Conservation (phyloP, 2,329 filamentous ascomycete genomes). For the Coniella vitis region DNA sequence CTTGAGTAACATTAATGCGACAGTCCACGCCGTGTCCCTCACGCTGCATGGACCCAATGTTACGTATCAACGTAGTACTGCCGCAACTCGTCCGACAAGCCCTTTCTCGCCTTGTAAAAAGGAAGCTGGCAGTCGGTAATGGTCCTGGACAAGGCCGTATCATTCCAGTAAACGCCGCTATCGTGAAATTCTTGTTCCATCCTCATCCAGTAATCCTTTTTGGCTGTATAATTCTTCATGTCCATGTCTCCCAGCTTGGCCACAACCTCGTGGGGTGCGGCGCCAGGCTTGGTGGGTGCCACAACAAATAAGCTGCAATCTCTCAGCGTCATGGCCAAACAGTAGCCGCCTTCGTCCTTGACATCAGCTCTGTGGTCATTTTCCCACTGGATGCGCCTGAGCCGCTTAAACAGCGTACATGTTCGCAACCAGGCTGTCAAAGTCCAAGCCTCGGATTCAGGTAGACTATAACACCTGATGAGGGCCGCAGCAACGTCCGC, state of each 20-base stretch:
- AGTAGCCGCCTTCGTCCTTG: slow-evolving; percentile 42
- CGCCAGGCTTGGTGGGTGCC: slow-evolving; percentile 33
- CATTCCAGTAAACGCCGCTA: slow-evolving; percentile 57
- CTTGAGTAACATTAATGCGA: no score
- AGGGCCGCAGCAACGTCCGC: slow-evolving; percentile 11
- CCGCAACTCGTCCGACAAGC: slow-evolving; percentile 2
- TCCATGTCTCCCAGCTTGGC: slow-evolving; percentile 70
- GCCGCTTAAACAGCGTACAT: slow-evolving; percentile 30
- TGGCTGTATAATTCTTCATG: slow-evolving; percentile 61
- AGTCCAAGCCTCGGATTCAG: slow-evolving; percentile 11
- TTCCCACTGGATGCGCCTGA: slow-evolving; percentile 28
- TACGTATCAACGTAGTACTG: slow-evolving; percentile 4
- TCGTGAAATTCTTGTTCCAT: slow-evolving; percentile 57
- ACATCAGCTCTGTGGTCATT: slow-evolving; percentile 36
- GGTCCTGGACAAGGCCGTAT: neutral
- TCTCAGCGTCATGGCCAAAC: slow-evolving; percentile 70
- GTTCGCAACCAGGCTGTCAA: slow-evolving; percentile 26
- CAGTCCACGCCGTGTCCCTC: no score
- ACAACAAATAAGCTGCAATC: slow-evolving; percentile 72
- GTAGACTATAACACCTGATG: slow-evolving; percentile 15
- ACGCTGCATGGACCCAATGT: neutral
- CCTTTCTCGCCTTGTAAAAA: slow-evolving; percentile 8
- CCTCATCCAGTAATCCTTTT: slow-evolving; percentile 61
- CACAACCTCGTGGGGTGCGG: slow-evolving; percentile 30
- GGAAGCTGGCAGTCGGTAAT: slow-evolving; percentile 14